These are phyloP conservation scores for Wickerhamiella allomyrinae DNA, from an alignment of 805 yeast genomes.

Conservation along the genomic window DNA sequence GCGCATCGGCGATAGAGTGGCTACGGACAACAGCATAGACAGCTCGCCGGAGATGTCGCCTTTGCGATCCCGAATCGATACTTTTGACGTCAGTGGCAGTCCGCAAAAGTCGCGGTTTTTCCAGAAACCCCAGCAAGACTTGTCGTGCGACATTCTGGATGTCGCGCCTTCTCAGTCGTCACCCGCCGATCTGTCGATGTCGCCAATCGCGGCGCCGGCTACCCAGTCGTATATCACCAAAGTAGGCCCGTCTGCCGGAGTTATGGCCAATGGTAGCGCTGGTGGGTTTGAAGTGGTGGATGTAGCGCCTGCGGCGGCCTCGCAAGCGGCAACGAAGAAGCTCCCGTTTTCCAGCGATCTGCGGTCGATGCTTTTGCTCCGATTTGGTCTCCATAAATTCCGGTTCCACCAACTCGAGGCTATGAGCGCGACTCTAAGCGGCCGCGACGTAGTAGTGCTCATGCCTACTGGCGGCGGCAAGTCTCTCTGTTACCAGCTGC, in stretches of 20 bases:
- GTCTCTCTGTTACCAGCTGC: constrained; percentile 87
- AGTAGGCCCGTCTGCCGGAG: neutral
- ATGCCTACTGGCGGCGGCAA: constrained; percentile 99
- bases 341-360: constrained; percentile 60
- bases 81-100: neutral
- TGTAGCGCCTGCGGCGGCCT: neutral
- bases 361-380: constrained; percentile 36
- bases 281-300: neutral
- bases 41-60: neutral
- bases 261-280: neutral
- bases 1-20: constrained; percentile 5
- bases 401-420: constrained; percentile 81
- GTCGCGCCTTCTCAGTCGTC: neutral
- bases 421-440: constrained; percentile 55
- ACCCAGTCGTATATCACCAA: neutral
- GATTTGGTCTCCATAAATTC: constrained; percentile 53
- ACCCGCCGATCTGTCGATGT: neutral
- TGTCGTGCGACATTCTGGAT: neutral
- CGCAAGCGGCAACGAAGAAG: neutral
- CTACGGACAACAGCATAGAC: neutral
- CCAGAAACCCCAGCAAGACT: neutral
- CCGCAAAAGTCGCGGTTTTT: neutral
- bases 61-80: neutral
- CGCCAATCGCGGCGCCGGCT: neutral
- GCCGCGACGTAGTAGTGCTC: constrained; percentile 80